Evolutionary conservation across 352 stramenopile species (phyloP).

Genomic region (Globisporangium iwayamae): DNA sequence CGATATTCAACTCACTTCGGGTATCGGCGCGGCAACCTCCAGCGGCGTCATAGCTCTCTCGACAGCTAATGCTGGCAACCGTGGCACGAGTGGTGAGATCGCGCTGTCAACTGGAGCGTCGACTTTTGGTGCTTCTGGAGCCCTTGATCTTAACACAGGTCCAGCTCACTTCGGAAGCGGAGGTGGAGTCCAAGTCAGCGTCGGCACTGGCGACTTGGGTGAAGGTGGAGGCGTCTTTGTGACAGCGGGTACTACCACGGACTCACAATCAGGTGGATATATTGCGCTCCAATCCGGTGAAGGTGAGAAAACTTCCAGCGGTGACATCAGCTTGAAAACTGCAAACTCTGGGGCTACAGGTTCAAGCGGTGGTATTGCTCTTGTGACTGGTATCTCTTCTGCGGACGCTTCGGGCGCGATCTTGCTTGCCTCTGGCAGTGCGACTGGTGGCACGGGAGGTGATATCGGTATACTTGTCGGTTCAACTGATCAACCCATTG

Average conservation of each 20-base stretch:
- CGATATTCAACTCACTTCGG: conserved; percentile 42
- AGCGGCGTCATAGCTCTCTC: conserved; percentile 50
- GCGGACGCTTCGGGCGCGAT: conserved; percentile 51
- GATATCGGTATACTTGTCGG: conserved; percentile 50
- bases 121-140: conserved; percentile 53
- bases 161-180: conserved; percentile 41
- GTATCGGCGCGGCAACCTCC: conserved; percentile 44
- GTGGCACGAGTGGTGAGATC: conserved; percentile 51
- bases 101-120: conserved; percentile 33
- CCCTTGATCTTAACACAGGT: conserved; percentile 52
- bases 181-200: conserved; percentile 45
- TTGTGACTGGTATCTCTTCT: conserved; percentile 57
- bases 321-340: conserved; percentile 60
- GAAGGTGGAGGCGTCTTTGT: conserved; percentile 79
- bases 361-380: conserved; percentile 49
- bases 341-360: conserved; percentile 53
- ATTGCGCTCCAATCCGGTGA: conserved; percentile 54
- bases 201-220: conserved; percentile 72
- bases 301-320: conserved; percentile 60
- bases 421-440: conserved; percentile 45
- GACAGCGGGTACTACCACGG: conserved; percentile 62
- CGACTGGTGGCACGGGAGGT: conserved; percentile 60
- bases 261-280: conserved; percentile 63
- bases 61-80: conserved; percentile 41
- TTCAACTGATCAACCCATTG: conserved; percentile 46